Base-by-base conservation (phyloP, 768 basidiomycete species). In the Pleurotus platypus region DNA sequence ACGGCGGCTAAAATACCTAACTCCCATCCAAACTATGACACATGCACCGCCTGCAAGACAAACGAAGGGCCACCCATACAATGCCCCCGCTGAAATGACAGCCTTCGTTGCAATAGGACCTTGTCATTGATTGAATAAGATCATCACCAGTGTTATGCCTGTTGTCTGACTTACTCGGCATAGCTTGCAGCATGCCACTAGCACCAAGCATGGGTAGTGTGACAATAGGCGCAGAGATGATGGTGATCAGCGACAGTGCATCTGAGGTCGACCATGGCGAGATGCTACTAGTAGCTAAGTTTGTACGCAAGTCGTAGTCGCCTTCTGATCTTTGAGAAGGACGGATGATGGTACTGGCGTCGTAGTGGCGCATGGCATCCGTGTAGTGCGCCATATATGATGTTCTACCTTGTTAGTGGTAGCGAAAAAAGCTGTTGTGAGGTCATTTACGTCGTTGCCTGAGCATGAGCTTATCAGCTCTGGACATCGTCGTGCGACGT, bases 201-300 rank as follows among this genome's bases (percentile, higher is more conserved):
- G 42, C 42, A 45, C 42, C 42, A n/a, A 45, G 9, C n/a, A 45
- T n/a, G 20, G 42, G 42, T 22, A 45, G n/a, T 45, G 42, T 4
- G n/a, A 45, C 42, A 45, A 45, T 45, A 12, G 42, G 42, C 42
- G 20, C n/a, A n/a, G 42, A 45, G n/a, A 22, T 22, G n/a, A 45
- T 45, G 42, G n/a, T 45, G n/a, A 45, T 16, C n/a, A 45, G 20
- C 20, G 20, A 16, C 20, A 22, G 7, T 7, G 42, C 2, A 13
- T 45, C 42, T 22, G 20, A 38, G 16, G 47, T 38, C 51, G 20
- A 71, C 30, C 30, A 35, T 35, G 30, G 30, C 30, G 30, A 11
- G 11, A 35, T 35, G 30, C 30, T 35, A 35, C 30, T 35, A 8
- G 30, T 11, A 9, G 30, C 30, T 35, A 9, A 35, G 9, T 9